Percentiles rank a stretch among this genome's conserved stretches.
phyloP scores from a whole-genome alignment of 2,329 filamentous ascomycete species.

The Ceratocystis cacaofunesta region DNA sequence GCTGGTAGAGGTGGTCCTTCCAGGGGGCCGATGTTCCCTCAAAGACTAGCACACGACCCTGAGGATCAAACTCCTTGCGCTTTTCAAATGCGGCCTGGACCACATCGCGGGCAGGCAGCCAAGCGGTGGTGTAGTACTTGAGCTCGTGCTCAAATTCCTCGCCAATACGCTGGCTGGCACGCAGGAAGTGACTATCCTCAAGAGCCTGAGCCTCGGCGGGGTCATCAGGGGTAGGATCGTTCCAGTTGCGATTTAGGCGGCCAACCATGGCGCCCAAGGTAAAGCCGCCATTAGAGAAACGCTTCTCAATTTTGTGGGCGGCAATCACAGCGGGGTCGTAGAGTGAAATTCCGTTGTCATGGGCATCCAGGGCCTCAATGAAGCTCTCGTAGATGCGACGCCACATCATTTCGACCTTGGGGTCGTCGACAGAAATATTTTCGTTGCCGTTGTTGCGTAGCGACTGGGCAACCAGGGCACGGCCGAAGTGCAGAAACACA shows the following conservation, averaged over 20 bases:
- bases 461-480: slow-evolving; percentile 55
- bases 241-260: slow-evolving; percentile 67
- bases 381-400: slow-evolving; percentile 86
- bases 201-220: slow-evolving; percentile 42
- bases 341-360: slow-evolving; percentile 84
- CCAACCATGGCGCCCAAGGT: slow-evolving; percentile 70
- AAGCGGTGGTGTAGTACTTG: slow-evolving; percentile 57
- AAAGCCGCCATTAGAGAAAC: slow-evolving; percentile 71
- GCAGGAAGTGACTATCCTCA: slow-evolving; percentile 67
- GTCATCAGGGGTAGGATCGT: slow-evolving; percentile 44
- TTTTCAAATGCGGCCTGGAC: slow-evolving; percentile 62
- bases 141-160: slow-evolving; percentile 75
- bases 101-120: slow-evolving; percentile 74
- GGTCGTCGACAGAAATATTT: slow-evolving; percentile 39
- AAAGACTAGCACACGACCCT: slow-evolving; percentile 70
- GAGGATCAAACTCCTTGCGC: slow-evolving; percentile 51
- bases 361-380: slow-evolving; percentile 88
- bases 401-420: slow-evolving; percentile 62
- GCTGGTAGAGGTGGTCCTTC: slow-evolving; percentile 88
- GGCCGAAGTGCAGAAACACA: slow-evolving; percentile 91
- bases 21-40: slow-evolving; percentile 68
- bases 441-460: slow-evolving; percentile 25
- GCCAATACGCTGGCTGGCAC: slow-evolving; percentile 70
- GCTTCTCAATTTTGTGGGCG: slow-evolving; percentile 61
- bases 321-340: slow-evolving; percentile 60